Evolutionary conservation across 306 rosid genomes (phyloP), one percentile per base, ranked within the genome.

Genomic region (Trifolium fragiferum): DNA sequence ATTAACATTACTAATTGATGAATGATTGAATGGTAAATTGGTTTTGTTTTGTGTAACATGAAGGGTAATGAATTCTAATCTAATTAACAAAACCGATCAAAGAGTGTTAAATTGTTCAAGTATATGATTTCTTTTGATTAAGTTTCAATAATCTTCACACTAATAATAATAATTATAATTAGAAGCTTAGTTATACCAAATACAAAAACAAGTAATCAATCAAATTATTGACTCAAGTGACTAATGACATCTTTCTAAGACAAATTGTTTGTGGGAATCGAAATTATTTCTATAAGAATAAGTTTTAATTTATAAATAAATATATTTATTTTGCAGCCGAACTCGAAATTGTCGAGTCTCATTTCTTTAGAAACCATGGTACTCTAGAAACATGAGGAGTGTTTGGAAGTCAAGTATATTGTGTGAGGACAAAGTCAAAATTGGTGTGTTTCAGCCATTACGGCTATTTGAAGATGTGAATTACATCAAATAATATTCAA

Each of bases 391-490:
- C 47, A 23, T 69, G 54, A 69, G 40, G 15, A 59, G 21, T 33
- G 10, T 51, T 7, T 62, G 3, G 1, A 2, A 41, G 81, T 81
- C 84, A 81, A 76, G 32, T 4, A 23, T 43, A 8, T 51, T 50
- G 25, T 16, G 10, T 10, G 4, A 38, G 1, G 16, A 3, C 7
- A 37, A 19, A 23, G 75, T 75, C 77, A 83, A 82, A 60, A 15
- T 57, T 61, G 54, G 84, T 46, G 23, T 33, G 71, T 62, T 68
- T 68, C 66, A 3, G 53, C 46, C 69, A 58, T 43, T 40, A 10
- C 5, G 10, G 12, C 13, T 47, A 37, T 10, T 10, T 21, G 10
- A 38, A 54, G 55, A 74, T 38, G 44, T 47, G 8, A 23, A 75
- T n/a, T 18, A 16, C 2, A 70, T 32, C 12, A 25, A 69, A 54